These are phyloP conservation scores for Silene uniflora DNA, from an alignment of 148 eudicot genomes.

Conservation along the genomic window DNA sequence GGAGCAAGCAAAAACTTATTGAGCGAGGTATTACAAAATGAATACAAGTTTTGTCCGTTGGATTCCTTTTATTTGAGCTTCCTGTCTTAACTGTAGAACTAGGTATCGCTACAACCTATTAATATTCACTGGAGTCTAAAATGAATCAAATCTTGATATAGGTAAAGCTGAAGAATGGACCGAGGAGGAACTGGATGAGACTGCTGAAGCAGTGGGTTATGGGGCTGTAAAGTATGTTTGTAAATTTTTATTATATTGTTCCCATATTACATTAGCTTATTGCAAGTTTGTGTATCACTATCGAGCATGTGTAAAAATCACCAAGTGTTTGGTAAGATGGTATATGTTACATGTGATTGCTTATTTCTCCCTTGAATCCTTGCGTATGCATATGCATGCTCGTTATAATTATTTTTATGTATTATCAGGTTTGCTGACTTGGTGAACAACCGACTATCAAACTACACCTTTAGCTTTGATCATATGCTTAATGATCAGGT, in stretches of 20 bases:
- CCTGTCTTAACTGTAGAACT: neutral
- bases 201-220: slow-evolving; percentile 96
- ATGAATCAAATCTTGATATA: slow-evolving; percentile 19
- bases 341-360: too few relatives aligned
- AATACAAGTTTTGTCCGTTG: neutral
- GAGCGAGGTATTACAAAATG: slow-evolving; percentile 57
- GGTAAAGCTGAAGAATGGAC: slow-evolving; percentile 88
- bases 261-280: neutral
- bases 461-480: too few relatives aligned
- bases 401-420: neutral
- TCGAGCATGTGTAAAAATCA: too few relatives aligned
- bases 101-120: neutral
- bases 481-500: slow-evolving; percentile 59
- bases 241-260: neutral
- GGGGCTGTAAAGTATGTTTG: slow-evolving; percentile 94
- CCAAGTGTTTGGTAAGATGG: too few relatives aligned
- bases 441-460: too few relatives aligned
- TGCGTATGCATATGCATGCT: neutral
- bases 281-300: neutral
- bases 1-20: slow-evolving; percentile 63
- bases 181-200: slow-evolving; percentile 65
- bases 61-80: neutral
- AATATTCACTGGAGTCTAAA: neutral
- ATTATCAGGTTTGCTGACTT: neutral
- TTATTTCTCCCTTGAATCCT: neutral